phyloP scores from a whole-genome alignment of 768 basidiomycete genomes.

The Pleurotus platypus region DNA sequence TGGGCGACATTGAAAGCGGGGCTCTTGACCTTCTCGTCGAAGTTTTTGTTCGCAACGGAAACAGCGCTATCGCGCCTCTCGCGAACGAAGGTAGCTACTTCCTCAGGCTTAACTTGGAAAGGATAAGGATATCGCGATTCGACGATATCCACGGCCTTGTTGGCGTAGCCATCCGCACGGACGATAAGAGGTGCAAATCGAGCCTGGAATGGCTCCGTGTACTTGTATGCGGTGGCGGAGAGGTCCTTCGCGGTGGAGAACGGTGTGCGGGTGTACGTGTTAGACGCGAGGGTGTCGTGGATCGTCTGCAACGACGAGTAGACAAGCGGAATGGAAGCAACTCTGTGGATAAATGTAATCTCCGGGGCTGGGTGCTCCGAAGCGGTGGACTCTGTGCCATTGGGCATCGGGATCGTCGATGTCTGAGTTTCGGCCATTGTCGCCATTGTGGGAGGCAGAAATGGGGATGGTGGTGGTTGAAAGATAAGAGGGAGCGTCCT shows the following conservation, averaged over 20 bases:
- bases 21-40: slow-evolving; percentile 62
- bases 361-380: slow-evolving; percentile 37
- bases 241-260: slow-evolving; percentile 65
- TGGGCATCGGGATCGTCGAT: slow-evolving; percentile 15
- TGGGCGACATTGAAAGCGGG: slow-evolving; percentile 62
- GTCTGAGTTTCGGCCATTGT: slow-evolving; percentile 18
- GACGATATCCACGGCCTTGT: slow-evolving; percentile 73
- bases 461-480: slow-evolving; percentile 3
- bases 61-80: slow-evolving; percentile 45
- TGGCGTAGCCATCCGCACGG: slow-evolving; percentile 62
- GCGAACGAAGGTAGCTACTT: slow-evolving; percentile 59
- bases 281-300: slow-evolving; percentile 54
- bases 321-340: slow-evolving; percentile 73
- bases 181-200: slow-evolving; percentile 64
- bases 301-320: slow-evolving; percentile 59
- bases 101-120: slow-evolving; percentile 71
- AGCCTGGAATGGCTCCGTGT: slow-evolving; percentile 62
- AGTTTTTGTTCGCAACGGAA: slow-evolving; percentile 48
- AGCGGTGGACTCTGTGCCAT: slow-evolving; percentile 14
- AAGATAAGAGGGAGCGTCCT: neutral
- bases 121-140: slow-evolving; percentile 73
- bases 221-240: slow-evolving; percentile 54
- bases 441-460: slow-evolving; percentile 13
- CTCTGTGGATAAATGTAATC: slow-evolving; percentile 57
- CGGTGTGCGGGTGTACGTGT: slow-evolving; percentile 58